Evolutionary conservation across 257 asterid genomes (phyloP).

Genomic region (Nicotiana sylvestris): DNA sequence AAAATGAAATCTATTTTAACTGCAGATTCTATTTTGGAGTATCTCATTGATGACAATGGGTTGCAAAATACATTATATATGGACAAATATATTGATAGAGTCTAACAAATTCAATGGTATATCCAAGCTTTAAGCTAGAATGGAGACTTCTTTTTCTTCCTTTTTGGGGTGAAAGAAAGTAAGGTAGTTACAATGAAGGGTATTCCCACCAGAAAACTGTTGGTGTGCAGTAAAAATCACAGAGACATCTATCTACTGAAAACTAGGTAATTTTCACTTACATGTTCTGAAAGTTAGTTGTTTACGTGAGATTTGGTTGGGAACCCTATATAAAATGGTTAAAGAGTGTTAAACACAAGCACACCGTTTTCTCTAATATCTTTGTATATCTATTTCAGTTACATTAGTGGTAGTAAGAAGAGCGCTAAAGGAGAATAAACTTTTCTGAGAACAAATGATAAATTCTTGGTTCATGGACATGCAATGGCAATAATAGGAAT

Average conservation of each 20-base stretch:
- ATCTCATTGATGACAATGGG: background rate
- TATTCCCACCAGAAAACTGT: background rate
- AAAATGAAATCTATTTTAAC: background rate
- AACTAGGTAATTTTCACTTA: background rate
- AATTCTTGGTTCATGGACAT: constrained; percentile 1
- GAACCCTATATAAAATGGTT: background rate
- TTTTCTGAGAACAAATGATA: background rate
- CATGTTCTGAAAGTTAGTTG: background rate
- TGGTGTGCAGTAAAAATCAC: background rate
- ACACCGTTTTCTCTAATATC: background rate
- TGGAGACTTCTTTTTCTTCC: background rate
- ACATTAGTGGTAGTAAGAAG: background rate
- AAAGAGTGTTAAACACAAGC: background rate
- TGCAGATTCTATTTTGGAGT: background rate
- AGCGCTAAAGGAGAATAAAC: background rate
- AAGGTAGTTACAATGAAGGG: background rate
- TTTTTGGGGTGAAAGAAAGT: background rate
- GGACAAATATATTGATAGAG: background rate
- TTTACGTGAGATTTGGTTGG: background rate
- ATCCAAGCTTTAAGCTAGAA: background rate
- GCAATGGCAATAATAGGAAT: background rate
- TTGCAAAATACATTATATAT: background rate
- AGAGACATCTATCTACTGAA: background rate
- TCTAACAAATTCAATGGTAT: background rate
- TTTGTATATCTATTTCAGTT: background rate